Percentiles rank a stretch among this genome's conserved stretches.
Evolutionary conservation across 2,329 filamentous ascomycete species (phyloP).

Genomic region (Epichloe brachyelytri): DNA sequence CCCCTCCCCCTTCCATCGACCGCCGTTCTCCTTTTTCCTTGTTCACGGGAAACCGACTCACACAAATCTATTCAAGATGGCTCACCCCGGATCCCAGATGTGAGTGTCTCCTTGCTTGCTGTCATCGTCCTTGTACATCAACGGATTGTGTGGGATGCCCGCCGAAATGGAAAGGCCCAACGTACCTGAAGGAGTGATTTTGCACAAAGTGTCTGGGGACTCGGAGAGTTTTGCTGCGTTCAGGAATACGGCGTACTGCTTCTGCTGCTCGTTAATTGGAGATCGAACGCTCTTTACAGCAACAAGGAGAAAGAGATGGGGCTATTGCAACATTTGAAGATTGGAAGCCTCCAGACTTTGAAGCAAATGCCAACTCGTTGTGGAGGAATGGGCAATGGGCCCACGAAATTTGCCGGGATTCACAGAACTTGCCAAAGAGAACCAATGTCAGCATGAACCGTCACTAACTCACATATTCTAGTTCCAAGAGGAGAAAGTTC

Average conservation of each 20-base stretch:
- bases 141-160: background rate
- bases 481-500: constrained; percentile 90
- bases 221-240: too few species aligned
- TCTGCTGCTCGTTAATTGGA: background rate
- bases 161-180: background rate
- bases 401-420: background rate
- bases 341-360: background rate
- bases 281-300: background rate
- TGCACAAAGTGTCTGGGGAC: background rate
- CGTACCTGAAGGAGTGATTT: background rate
- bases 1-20: constrained; percentile 7
- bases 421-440: background rate
- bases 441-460: background rate
- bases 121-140: background rate
- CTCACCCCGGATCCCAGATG: constrained; percentile 49
- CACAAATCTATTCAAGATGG: constrained; percentile 36
- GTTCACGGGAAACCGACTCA: constrained; percentile 9
- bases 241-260: background rate
- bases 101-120: constrained; percentile 25
- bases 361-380: background rate
- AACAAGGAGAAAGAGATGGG: background rate
- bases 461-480: constrained; percentile 20
- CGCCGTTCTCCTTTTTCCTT: constrained; percentile 21
- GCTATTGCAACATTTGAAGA: background rate
- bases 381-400: background rate